Evolutionary conservation across 2,329 filamentous ascomycete genomes (phyloP).

Genomic region (Botrytis paeoniae): DNA sequence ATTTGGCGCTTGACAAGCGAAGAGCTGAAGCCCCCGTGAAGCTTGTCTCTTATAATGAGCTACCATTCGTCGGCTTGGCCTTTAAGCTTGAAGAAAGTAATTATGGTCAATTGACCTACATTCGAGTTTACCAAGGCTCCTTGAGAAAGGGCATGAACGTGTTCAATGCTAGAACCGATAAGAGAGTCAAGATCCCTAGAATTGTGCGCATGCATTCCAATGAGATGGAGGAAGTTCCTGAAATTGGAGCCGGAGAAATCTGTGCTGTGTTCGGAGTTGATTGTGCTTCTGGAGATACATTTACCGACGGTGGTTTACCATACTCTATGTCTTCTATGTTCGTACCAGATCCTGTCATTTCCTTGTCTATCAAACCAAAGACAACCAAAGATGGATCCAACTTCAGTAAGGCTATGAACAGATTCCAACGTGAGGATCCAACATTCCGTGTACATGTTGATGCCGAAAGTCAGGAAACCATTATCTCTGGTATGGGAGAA

Average conservation of each 20-base stretch:
- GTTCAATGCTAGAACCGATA: constrained; percentile 89
- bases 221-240: constrained; percentile 94
- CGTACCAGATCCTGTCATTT: constrained; percentile 96
- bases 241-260: constrained; percentile 94
- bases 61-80: constrained; percentile 91
- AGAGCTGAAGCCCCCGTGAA: constrained; percentile 77
- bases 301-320: constrained; percentile 87
- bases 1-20: constrained; percentile 81
- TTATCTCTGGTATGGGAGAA: constrained; percentile 98
- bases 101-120: constrained; percentile 96
- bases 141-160: constrained; percentile 85
- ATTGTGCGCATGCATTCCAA: constrained; percentile 99
- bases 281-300: constrained; percentile 95
- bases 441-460: constrained; percentile 96
- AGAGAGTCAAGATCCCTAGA: constrained; percentile 93
- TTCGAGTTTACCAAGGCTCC: constrained; percentile 94
- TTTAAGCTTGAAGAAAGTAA: constrained; percentile 99
- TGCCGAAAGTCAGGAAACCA: constrained; percentile 88
- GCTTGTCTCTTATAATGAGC: constrained; percentile 86
- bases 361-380: constrained; percentile 95
- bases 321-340: constrained; percentile 99
- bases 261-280: constrained; percentile 98
- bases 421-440: constrained; percentile 96
- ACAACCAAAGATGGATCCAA: constrained; percentile 85
- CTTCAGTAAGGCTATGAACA: constrained; percentile 98